A percentile compares a stretch with the other conserved stretches of the same genome.
These are phyloP conservation scores for Lactarius sp. DNA, from an alignment of 768 basidiomycete species.

Conservation along the genomic window DNA sequence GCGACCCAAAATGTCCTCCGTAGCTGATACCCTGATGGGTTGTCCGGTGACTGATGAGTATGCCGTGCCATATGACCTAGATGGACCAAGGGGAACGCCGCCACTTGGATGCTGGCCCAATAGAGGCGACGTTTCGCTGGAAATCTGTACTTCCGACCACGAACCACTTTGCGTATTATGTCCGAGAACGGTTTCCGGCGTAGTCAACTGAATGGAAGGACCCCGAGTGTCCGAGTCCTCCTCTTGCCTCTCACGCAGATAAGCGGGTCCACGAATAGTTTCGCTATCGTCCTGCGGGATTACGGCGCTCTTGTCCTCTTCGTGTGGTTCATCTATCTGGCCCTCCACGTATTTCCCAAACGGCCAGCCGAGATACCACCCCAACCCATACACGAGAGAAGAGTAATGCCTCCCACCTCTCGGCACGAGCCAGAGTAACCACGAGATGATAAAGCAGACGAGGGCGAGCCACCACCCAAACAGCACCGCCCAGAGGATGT, in stretches of 20 bases:
- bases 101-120: constrained; percentile 38
- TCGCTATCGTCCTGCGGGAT: constrained; percentile 37
- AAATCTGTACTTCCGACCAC: constrained; percentile 37
- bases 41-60: constrained; percentile 32
- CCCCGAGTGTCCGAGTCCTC: background rate
- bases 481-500: constrained; percentile 83
- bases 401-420: constrained; percentile 81
- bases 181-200: constrained; percentile 38
- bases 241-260: constrained; percentile 8
- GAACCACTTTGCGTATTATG: constrained; percentile 46
- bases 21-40: constrained; percentile 21
- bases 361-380: constrained; percentile 97
- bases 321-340: constrained; percentile 38
- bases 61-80: constrained; percentile 71
- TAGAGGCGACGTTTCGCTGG: constrained; percentile 45
- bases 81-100: constrained; percentile 36
- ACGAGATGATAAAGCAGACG: constrained; percentile 61
- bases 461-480: constrained; percentile 95
- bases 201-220: background rate
- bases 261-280: constrained; percentile 34
- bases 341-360: constrained; percentile 99
- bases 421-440: constrained; percentile 66
- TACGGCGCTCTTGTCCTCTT: constrained; percentile 38
- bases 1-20: constrained; percentile 57
- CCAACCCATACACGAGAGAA: constrained; percentile 82